Conservation (phyloP, 345 rosid genomes). For the Clarkia xantiana region DNA sequence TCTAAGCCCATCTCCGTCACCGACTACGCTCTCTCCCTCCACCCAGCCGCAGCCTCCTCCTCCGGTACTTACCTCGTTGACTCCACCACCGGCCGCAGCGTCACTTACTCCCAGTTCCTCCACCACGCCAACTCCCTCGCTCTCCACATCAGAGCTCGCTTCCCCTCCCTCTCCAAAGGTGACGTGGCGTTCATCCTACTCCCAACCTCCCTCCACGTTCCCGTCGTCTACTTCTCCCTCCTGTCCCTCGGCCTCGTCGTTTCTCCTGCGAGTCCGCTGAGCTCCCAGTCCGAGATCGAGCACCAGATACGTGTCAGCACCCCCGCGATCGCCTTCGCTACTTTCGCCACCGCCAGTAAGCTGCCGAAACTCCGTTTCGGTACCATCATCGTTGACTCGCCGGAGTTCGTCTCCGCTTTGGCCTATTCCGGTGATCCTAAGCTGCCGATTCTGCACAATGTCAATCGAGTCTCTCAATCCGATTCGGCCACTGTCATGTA, state of each 20-base stretch:
- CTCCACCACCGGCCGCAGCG: slow-evolving; percentile 4
- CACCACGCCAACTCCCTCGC: slow-evolving; percentile 7
- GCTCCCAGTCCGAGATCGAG: slow-evolving; percentile 13
- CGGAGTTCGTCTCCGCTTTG: slow-evolving; percentile 13
- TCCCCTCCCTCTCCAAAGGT: slow-evolving; percentile 11
- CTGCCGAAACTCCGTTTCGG: slow-evolving; percentile 12
- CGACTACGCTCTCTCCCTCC: slow-evolving; percentile 16
- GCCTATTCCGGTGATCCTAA: background rate
- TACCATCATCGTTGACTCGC: slow-evolving; percentile 12
- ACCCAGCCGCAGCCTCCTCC: slow-evolving; percentile 1
- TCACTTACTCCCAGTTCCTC: slow-evolving; percentile 8
- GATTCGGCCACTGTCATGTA: slow-evolving; percentile 23
- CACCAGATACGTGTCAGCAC: slow-evolving; percentile 20
- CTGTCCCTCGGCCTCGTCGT: slow-evolving; percentile 24
- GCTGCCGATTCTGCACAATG: slow-evolving; percentile 5
- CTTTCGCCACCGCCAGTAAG: slow-evolving; percentile 8
- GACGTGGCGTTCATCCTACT: slow-evolving; percentile 21
- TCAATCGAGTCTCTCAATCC: slow-evolving; percentile 12
- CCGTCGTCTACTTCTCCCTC: slow-evolving; percentile 20
- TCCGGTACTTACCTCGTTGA: background rate
- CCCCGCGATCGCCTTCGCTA: slow-evolving; percentile 13
- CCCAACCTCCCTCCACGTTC: slow-evolving; percentile 18
- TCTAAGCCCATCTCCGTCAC: slow-evolving; percentile 12
- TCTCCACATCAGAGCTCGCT: slow-evolving; percentile 5
- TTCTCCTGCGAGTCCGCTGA: slow-evolving; percentile 18